Base-by-base conservation (phyloP, 768 basidiomycete genomes). In the Pulveroboletus ravenelii region DNA sequence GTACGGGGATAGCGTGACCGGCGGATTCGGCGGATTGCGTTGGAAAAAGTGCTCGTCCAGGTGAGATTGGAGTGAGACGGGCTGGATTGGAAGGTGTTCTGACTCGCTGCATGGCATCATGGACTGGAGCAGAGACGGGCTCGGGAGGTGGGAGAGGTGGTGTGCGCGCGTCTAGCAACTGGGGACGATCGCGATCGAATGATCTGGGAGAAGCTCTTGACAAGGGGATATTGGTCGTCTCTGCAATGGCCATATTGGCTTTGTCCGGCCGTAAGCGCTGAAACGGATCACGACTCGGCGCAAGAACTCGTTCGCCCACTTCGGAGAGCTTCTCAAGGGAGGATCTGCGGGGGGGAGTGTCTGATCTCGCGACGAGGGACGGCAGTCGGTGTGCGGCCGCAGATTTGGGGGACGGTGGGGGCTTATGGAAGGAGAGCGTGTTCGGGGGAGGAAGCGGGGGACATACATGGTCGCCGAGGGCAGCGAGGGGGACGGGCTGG, bases 381-480 rank as follows among this genome's bases (percentile, higher is more conserved):
- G 79, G 79, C 27, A 79, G 72, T 27, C 76, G 74, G 41, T 70
- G 68, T 14, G 82, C 61, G 18, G 72, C 62, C 17, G 72, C 69
- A 14, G 72, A 69, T 47, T 69, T 66, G 27, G 72, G 74, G 18
- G 78, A 72, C 62, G 62, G 56, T 44, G 66, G 59, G 18, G 58
- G 57, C 42, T 66, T 72, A 34, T 66, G 71, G 42, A 58, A 63
- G n/a, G n/a, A n/a, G n/a, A n/a, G n/a, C 34, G 62, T 61, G 14
- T 68, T 62, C 42, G 80, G 75, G 10, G 74, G 63, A 15, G 82
- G 74, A 1, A 78, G 75, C 10, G 74, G 67, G 6, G 74, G 56
- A 67, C 93, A 96, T 63, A 82, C 72, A 63, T 95, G 93, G 54
- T 90, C 87, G 34, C 82, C 82, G 32, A 95, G 81, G 41, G 83